Percentiles rank a stretch among this genome's conserved stretches.
phyloP scores from a whole-genome alignment of 352 stramenopile species.

The Pythium aquatile region DNA sequence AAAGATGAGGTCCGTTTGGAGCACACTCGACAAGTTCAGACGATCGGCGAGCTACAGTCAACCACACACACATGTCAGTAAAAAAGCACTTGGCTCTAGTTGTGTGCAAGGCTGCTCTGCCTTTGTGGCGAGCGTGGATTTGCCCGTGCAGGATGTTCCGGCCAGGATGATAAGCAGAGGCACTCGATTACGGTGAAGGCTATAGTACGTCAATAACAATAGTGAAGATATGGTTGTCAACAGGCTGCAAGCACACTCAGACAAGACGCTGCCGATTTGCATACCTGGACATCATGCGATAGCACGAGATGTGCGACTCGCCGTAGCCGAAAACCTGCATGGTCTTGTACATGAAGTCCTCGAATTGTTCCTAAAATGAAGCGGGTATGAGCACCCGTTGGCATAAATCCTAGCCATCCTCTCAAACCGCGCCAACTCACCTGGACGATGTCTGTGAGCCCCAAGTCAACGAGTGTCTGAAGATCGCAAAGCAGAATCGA shows the following conservation, averaged over 20 bases:
- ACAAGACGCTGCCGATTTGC: neutral
- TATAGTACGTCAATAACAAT: slow-evolving; percentile 12
- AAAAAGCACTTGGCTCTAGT: neutral
- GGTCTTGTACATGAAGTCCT: slow-evolving; percentile 90
- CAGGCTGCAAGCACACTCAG: neutral
- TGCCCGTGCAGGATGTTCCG: slow-evolving; percentile 79
- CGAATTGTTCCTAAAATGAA: slow-evolving; percentile 70
- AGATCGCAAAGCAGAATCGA: slow-evolving; percentile 6
- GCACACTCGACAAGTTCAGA: slow-evolving; percentile 83
- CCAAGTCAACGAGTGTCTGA: slow-evolving; percentile 84
- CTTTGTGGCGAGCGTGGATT: slow-evolving; percentile 88
- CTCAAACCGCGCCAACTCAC: slow-evolving; percentile 16
- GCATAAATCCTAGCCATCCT: neutral
- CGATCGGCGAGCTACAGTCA: slow-evolving; percentile 69
- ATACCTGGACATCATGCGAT: slow-evolving; percentile 87
- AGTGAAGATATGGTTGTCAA: too few relatives aligned
- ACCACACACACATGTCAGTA: too few relatives aligned
- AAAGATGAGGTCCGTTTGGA: slow-evolving; percentile 87
- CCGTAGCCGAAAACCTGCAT: slow-evolving; percentile 89
- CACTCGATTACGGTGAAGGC: slow-evolving; percentile 82
- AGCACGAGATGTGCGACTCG: slow-evolving; percentile 79
- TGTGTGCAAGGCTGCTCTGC: slow-evolving; percentile 25
- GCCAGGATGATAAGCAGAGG: slow-evolving; percentile 84
- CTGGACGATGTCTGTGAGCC: slow-evolving; percentile 82
- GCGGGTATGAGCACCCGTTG: neutral